Conservation (phyloP, 2,329 filamentous ascomycete genomes). For the Monosporascus sp. region DNA sequence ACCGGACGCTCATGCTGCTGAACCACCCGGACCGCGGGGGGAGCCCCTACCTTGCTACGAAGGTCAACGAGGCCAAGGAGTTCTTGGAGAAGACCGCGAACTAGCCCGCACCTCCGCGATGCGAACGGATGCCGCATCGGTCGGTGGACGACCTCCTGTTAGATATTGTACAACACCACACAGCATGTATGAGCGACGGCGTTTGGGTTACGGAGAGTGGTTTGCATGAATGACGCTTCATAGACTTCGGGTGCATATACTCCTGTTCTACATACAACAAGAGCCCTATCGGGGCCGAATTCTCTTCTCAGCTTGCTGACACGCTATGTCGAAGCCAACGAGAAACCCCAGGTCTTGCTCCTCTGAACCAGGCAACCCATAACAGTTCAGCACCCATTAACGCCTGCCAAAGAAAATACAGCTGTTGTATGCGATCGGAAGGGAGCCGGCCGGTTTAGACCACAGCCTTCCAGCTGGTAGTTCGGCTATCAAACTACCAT, state of each 20-base stretch:
- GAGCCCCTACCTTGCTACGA: constrained; percentile 92
- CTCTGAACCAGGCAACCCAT: no score
- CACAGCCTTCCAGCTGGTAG: background rate
- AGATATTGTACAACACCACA: background rate
- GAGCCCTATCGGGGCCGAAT: constrained; percentile 6
- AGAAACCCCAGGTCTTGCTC: no score
- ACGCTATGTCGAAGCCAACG: background rate
- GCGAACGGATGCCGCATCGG: background rate
- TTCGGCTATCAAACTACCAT: constrained; percentile 1
- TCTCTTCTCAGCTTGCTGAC: constrained; percentile 13
- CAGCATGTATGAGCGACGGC: background rate
- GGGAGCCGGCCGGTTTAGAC: background rate
- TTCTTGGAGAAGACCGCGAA: constrained; percentile 70
- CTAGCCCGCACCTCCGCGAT: constrained; percentile 2
- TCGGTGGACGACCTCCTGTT: background rate
- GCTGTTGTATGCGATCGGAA: background rate
- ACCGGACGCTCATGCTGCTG: constrained; percentile 90
- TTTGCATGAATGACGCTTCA: constrained; percentile 7
- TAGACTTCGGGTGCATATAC: constrained; percentile 3
- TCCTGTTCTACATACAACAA: constrained; percentile 6
- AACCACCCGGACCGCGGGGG: constrained; percentile 98
- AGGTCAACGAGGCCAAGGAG: constrained; percentile 98
- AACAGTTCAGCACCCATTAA: no score
- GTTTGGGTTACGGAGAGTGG: background rate
- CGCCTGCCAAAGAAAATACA: no score